phyloP scores from a whole-genome alignment of 352 stramenopile genomes.

The Phytophthora idaei region DNA sequence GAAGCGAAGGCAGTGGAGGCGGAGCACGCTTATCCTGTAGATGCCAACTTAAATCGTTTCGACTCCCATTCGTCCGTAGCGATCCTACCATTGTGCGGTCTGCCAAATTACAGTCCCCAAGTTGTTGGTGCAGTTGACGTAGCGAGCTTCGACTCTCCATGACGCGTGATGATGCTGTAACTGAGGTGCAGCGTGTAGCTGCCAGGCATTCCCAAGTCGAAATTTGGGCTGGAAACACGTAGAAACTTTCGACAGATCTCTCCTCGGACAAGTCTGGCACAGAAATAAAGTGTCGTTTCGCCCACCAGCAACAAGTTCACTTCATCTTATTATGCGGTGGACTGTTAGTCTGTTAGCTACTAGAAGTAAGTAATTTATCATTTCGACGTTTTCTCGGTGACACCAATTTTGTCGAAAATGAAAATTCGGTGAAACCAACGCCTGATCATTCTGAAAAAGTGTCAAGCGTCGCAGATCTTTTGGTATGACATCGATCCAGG shows the following conservation, averaged over 20 bases:
- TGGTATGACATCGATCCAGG: slow-evolving; percentile 6
- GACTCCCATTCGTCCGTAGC: slow-evolving; percentile 1
- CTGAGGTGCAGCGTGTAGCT: neutral
- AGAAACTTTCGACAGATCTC: slow-evolving; percentile 4
- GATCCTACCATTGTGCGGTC: slow-evolving; percentile 8
- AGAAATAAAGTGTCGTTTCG: slow-evolving; percentile 6
- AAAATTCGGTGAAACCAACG: too few relatives aligned
- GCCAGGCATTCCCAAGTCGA: neutral
- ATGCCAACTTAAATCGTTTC: slow-evolving; percentile 23
- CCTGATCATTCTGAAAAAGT: neutral
- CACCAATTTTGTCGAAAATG: too few relatives aligned
- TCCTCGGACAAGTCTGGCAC: neutral
- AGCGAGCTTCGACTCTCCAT: slow-evolving; percentile 59
- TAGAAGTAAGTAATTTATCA: too few relatives aligned
- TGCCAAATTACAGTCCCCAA: slow-evolving; percentile 28
- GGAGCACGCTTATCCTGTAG: slow-evolving; percentile 36
- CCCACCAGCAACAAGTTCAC: too few relatives aligned
- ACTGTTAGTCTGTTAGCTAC: too few relatives aligned
- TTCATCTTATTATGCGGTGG: neutral
- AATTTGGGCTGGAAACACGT: neutral
- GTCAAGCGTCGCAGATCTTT: slow-evolving; percentile 25
- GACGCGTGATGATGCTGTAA: neutral
- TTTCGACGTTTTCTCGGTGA: too few relatives aligned
- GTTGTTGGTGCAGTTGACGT: slow-evolving; percentile 50
- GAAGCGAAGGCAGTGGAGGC: slow-evolving; percentile 53